Percentiles rank a stretch among this genome's conserved stretches.
Conservation (phyloP, 257 asterid species). For the Nicotiana tabacum region DNA sequence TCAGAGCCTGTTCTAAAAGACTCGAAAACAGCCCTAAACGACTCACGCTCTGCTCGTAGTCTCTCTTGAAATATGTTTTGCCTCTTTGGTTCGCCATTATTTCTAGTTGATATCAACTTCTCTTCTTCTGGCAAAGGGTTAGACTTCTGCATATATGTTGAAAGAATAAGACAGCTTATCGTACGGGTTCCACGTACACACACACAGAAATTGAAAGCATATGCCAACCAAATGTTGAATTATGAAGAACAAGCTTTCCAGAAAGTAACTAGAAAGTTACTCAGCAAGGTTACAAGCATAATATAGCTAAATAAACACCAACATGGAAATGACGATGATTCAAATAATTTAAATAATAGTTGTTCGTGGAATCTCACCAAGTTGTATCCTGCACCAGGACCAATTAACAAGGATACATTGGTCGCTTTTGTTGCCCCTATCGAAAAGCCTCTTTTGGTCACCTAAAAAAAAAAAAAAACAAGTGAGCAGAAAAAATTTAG, state of each 20-base stretch:
- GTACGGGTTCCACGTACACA: not conserved
- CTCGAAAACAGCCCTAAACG: constrained; percentile 85
- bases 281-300: not conserved
- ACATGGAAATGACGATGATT: not conserved
- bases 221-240: not conserved
- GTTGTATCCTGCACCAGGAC: constrained; percentile 95
- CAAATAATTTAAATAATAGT: not conserved
- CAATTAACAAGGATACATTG: constrained; percentile 55
- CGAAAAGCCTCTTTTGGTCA: constrained; percentile 67
- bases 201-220: not conserved
- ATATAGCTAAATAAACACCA: not conserved
- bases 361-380: constrained; percentile 43
- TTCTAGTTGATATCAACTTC: constrained; percentile 24
- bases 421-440: constrained; percentile 56
- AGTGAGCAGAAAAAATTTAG: not conserved
- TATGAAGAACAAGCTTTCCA: not conserved
- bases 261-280: not conserved
- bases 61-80: constrained; percentile 58
- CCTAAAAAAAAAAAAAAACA: constrained; percentile 34
- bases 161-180: not conserved
- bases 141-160: constrained; percentile 52
- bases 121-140: constrained; percentile 75
- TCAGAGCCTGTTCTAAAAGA: constrained; percentile 87
- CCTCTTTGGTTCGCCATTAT: constrained; percentile 39
- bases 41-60: constrained; percentile 80